Conservation (phyloP, 2,329 filamentous ascomycete genomes). For the Pseudonectria buxi region DNA sequence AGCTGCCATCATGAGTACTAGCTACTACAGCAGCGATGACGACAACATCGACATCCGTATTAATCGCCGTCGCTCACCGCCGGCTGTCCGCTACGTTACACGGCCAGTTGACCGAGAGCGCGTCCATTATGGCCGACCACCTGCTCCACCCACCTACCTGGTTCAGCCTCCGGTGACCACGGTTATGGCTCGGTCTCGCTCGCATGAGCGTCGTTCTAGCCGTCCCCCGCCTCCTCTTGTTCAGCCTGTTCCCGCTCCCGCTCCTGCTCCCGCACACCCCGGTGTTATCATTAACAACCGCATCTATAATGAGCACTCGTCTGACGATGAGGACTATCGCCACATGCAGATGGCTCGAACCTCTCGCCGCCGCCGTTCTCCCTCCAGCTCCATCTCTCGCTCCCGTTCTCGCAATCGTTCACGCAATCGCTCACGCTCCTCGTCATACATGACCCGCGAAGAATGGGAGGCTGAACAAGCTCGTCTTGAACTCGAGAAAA, state of each 20-base stretch:
- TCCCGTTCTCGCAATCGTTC: conserved; percentile 28
- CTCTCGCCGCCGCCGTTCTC: conserved; percentile 20
- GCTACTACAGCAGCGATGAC: conserved; percentile 44
- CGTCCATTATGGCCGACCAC: conserved; percentile 33
- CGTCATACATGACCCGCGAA: conserved; percentile 35
- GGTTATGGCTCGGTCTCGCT: conserved; percentile 40
- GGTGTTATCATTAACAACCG: conserved; percentile 51
- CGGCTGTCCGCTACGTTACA: conserved; percentile 42
- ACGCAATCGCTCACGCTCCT: conserved; percentile 26
- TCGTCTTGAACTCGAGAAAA: conserved; percentile 37
- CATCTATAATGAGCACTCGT: conserved; percentile 44
- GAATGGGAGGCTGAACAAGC: conserved; percentile 35
- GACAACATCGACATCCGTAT: conserved; percentile 50
- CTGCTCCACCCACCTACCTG: conserved; percentile 33
- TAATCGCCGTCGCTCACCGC: conserved; percentile 34
- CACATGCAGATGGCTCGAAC: conserved; percentile 23
- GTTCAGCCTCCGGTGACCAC: conserved; percentile 40
- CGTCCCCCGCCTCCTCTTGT: conserved; percentile 25
- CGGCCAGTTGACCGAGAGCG: conserved; percentile 29
- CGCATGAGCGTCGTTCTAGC: conserved; percentile 39
- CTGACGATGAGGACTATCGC: conserved; percentile 29
- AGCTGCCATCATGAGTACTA: conserved; percentile 23
- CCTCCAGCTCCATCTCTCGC: conserved; percentile 20
- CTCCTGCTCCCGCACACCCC: conserved; percentile 23
- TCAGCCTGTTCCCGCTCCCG: conserved; percentile 19